Evolutionary conservation across 768 basidiomycete species (phyloP).

Genomic region (Phaffia tasmanica): DNA sequence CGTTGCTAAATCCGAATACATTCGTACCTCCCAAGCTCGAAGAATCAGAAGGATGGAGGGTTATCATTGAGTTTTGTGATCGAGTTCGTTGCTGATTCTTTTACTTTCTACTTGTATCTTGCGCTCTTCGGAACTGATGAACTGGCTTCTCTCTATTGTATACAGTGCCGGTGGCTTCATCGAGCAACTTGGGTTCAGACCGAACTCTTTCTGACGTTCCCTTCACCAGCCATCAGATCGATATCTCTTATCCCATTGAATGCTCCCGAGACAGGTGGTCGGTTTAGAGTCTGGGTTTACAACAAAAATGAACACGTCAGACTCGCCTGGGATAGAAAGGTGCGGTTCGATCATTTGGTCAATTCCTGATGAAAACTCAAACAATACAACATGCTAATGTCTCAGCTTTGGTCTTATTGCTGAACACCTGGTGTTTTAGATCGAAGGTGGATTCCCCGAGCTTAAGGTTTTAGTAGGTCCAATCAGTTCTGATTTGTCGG

Average conservation of each 20-base stretch:
- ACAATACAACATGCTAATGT: not conserved
- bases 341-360: slow-evolving; percentile 28
- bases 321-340: slow-evolving; percentile 74
- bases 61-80: slow-evolving; percentile 89
- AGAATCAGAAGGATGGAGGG: slow-evolving; percentile 40
- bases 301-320: slow-evolving; percentile 32
- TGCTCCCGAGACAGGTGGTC: slow-evolving; percentile 69
- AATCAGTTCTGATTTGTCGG: not conserved
- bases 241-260: slow-evolving; percentile 66
- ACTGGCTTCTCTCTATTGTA: slow-evolving; percentile 11
- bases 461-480: slow-evolving; percentile 62
- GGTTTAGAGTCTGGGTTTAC: slow-evolving; percentile 81
- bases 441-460: slow-evolving; percentile 83
- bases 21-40: slow-evolving; percentile 28
- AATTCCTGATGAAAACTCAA: not conserved
- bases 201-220: slow-evolving; percentile 81
- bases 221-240: slow-evolving; percentile 56
- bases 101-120: not conserved
- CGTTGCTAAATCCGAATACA: slow-evolving; percentile 30
- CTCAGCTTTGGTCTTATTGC: not conserved
- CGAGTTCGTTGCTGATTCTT: slow-evolving; percentile 47
- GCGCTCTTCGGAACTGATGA: slow-evolving; percentile 8
- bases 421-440: slow-evolving; percentile 22
- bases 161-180: slow-evolving; percentile 11
- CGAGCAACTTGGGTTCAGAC: slow-evolving; percentile 82